Percentiles rank a stretch among this genome's conserved stretches.
Conservation (phyloP, 768 basidiomycete genomes). For the Gymnopilus dilepis region DNA sequence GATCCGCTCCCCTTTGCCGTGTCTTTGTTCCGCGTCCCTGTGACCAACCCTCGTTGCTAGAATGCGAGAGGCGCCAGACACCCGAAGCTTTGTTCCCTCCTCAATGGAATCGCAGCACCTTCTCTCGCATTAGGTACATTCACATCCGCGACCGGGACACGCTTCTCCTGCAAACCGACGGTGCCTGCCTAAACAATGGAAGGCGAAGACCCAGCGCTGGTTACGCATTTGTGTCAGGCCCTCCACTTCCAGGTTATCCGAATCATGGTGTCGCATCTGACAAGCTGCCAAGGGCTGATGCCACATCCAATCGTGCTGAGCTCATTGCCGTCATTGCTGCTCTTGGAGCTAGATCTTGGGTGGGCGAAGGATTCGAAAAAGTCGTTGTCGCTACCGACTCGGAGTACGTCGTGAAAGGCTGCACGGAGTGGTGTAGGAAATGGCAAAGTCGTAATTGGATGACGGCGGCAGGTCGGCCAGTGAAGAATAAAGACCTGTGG, state of each 20-base stretch:
- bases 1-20: background rate
- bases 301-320: constrained; percentile 19
- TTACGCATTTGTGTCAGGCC: background rate
- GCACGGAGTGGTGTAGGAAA: constrained; percentile 10
- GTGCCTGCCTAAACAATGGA: background rate
- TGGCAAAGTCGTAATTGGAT: background rate
- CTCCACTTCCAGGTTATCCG: background rate
- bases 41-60: background rate
- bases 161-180: background rate
- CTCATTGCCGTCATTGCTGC: constrained; percentile 13
- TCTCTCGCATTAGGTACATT: background rate
- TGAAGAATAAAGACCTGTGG: background rate
- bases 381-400: constrained; percentile 21
- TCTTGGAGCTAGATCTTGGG: constrained; percentile 4
- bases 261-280: background rate
- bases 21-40: background rate
- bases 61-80: background rate
- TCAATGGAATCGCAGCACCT: background rate
- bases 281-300: background rate
- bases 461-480: background rate
- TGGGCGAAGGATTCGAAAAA: constrained; percentile 12
- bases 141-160: background rate
- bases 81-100: background rate
- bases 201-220: background rate
- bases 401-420: constrained; percentile 16